Conservation (phyloP, 352 stramenopile species). For the Discostella stelligera region DNA sequence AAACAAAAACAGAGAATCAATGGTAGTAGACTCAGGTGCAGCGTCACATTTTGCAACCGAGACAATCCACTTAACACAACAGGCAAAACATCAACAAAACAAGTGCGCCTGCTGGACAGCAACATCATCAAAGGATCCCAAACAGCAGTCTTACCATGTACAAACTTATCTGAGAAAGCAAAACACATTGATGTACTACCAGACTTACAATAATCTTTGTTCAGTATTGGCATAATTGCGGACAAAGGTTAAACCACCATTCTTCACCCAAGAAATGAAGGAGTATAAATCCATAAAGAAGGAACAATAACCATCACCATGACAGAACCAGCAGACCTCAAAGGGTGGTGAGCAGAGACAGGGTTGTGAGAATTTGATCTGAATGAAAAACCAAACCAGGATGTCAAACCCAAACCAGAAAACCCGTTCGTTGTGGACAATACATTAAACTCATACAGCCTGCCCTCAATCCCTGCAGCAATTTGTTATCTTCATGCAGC, state of each 20-base stretch:
- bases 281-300: neutral
- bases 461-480: constrained; percentile 28
- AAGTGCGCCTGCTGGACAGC: neutral
- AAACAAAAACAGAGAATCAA: neutral
- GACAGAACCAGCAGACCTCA: neutral
- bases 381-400: neutral
- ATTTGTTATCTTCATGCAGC: constrained; percentile 3
- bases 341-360: neutral
- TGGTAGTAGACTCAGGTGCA: constrained; percentile 19
- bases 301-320: neutral
- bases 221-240: constrained; percentile 9
- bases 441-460: neutral
- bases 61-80: constrained; percentile 2
- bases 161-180: constrained; percentile 9
- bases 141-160: constrained; percentile 5
- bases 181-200: constrained; percentile 22
- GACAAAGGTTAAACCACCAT: constrained; percentile 21
- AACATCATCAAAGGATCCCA: neutral
- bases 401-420: neutral
- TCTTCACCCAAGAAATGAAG: constrained; percentile 10
- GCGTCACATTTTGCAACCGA: constrained; percentile 13
- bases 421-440: neutral
- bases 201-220: constrained; percentile 17
- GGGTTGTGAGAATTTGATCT: neutral
- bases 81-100: neutral